Evolutionary conservation across 1,284 basidiomycete species (phyloP).

Genomic region (Pseudozyma thailandica): DNA sequence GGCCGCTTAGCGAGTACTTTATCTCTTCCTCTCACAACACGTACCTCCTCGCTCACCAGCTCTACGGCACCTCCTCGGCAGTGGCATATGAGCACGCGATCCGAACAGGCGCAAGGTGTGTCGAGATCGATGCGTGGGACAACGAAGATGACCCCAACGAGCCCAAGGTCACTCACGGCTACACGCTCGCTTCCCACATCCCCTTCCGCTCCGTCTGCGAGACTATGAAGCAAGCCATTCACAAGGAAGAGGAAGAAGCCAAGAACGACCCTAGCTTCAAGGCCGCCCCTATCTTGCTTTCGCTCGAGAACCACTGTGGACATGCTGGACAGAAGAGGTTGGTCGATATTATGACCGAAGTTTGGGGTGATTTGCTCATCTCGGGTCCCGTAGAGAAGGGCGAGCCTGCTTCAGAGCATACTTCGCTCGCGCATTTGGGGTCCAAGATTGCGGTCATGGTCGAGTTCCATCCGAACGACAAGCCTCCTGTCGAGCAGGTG

Average conservation of each 20-base stretch:
- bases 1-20: constrained; percentile 59
- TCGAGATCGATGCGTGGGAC: constrained; percentile 79
- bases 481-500: constrained; percentile 14
- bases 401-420: constrained; percentile 48
- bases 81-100: constrained; percentile 74
- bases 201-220: constrained; percentile 51
- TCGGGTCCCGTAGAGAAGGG: constrained; percentile 52
- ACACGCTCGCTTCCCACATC: constrained; percentile 49
- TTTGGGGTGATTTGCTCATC: constrained; percentile 73
- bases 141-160: constrained; percentile 70
- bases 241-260: constrained; percentile 31
- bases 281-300: constrained; percentile 73
- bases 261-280: constrained; percentile 17
- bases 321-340: constrained; percentile 72
- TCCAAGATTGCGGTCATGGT: constrained; percentile 76
- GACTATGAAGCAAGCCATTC: constrained; percentile 49
- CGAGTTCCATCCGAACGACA: constrained; percentile 38
- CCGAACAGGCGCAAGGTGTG: constrained; percentile 73
- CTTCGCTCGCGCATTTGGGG: constrained; percentile 72
- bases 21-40: constrained; percentile 73
- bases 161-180: constrained; percentile 74
- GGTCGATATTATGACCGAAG: constrained; percentile 73
- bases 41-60: constrained; percentile 75
- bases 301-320: constrained; percentile 76
- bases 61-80: constrained; percentile 74